A percentile compares a stretch with the other conserved stretches of the same genome.
phyloP scores from a whole-genome alignment of 305 asterid genomes.

The Stenogyne calaminthoides region DNA sequence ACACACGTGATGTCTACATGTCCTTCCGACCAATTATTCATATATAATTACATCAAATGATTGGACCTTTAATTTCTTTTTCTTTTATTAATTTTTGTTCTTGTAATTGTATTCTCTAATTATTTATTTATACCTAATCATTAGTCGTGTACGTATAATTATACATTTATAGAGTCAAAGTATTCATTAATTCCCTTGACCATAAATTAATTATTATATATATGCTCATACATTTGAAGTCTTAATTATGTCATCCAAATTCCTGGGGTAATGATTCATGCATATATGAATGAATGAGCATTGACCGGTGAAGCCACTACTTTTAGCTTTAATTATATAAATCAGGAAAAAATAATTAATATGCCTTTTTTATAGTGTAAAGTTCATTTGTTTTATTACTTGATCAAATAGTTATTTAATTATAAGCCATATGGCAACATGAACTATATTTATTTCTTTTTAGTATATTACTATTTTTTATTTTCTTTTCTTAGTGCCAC shows the following conservation, averaged over 20 bases:
- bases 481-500: neutral
- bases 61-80: neutral
- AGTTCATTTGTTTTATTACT: neutral
- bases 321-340: neutral
- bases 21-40: slow-evolving; percentile 13
- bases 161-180: neutral
- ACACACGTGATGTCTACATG: neutral
- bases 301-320: neutral
- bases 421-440: neutral
- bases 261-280: neutral
- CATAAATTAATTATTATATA: neutral
- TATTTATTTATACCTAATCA: neutral
- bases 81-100: neutral
- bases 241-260: slow-evolving; percentile 4
- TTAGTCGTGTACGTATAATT: neutral
- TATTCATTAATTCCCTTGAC: neutral
- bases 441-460: neutral
- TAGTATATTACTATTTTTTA: neutral
- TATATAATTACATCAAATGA: slow-evolving; percentile 5
- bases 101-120: neutral
- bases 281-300: neutral
- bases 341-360: neutral
- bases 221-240: neutral
- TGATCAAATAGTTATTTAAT: neutral
- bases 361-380: neutral